Conservation (phyloP, 1,284 basidiomycete genomes). For the Heterobasidion occidentale region DNA sequence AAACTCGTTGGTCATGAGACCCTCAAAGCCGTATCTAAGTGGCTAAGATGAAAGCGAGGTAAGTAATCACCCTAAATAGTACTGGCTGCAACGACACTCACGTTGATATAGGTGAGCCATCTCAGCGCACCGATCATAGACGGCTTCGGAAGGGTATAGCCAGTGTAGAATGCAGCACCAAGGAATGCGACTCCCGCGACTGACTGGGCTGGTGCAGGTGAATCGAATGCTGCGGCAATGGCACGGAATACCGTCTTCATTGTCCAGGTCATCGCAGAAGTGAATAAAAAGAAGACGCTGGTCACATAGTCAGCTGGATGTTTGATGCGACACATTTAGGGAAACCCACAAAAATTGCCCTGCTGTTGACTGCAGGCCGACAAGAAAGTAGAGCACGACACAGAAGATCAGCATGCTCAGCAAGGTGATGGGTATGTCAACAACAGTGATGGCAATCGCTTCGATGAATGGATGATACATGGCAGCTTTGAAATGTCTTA, state of each 20-base stretch:
- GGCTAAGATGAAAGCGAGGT: conserved; percentile 23
- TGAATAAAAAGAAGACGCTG: conserved; percentile 47
- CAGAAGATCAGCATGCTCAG: conserved; percentile 40
- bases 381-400: conserved; percentile 63
- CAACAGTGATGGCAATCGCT: conserved; percentile 59
- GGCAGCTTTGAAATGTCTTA: conserved; percentile 48
- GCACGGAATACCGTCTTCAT: conserved; percentile 59
- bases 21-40: conserved; percentile 42
- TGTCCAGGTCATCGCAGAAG: conserved; percentile 39
- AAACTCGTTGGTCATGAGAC: conserved; percentile 49
- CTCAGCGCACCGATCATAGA: conserved; percentile 57
- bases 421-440: conserved; percentile 62
- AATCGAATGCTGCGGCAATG: conserved; percentile 45
- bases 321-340: neutral
- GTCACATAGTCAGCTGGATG: neutral
- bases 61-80: neutral
- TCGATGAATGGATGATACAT: conserved; percentile 64
- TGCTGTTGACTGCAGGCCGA: conserved; percentile 43
- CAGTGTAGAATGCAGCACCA: conserved; percentile 38
- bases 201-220: conserved; percentile 49
- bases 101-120: conserved; percentile 61
- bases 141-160: conserved; percentile 41
- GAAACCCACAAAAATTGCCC: conserved; percentile 50
- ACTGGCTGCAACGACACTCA: conserved; percentile 22
- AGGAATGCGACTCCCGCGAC: conserved; percentile 48